Evolutionary conservation across 192 early-diverging fungal genomes (phyloP), one percentile per base, ranked within the genome.

Genomic region (Linderina pennispora): DNA sequence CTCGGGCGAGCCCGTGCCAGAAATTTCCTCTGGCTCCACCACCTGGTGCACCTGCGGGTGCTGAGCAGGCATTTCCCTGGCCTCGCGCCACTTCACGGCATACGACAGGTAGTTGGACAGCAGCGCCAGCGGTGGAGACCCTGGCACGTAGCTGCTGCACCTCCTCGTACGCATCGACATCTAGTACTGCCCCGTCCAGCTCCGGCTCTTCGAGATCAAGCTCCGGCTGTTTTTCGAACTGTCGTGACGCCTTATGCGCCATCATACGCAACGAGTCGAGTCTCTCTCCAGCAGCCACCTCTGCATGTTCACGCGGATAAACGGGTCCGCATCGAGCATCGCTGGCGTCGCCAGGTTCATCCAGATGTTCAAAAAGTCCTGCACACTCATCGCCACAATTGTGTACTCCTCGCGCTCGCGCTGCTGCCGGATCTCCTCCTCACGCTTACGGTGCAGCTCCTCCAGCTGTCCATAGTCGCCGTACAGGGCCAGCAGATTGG

Each of bases 201-300:
- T 1, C 26, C 15, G 18, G 44, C 15, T 45, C 32, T 3, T 45
- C 43, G 3, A 47, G 10, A 17, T 25, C 45, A 3, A 70, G 23
- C 15, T 70, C 60, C 0, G 66, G 66, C 55, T 55, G 55, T 43
- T 70, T 70, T n/a, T 63, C 66, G 8, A 62, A 48, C 28, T 40
- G 55, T 15, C 66, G 47, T 20, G 54, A 58, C 18, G 44, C 43
- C 2, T 40, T 45, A 54, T 60, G 62, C 14, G 37, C 15, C 8
- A 28, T 18, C 1, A 25, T 32, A 21, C 40, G 32, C 14, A 70
- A 38, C 23, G 8, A 19, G 11, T 4, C 16, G 43, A 22, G 4
- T 53, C 31, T 10, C 42, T 43, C 0, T 53, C 55, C 1, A 58
- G 11, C 20, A 70, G 35, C 66, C 66, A 70, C 11, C 17, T 14